phyloP scores from a whole-genome alignment of 805 yeast genomes.

The Candida broadrunensis region DNA sequence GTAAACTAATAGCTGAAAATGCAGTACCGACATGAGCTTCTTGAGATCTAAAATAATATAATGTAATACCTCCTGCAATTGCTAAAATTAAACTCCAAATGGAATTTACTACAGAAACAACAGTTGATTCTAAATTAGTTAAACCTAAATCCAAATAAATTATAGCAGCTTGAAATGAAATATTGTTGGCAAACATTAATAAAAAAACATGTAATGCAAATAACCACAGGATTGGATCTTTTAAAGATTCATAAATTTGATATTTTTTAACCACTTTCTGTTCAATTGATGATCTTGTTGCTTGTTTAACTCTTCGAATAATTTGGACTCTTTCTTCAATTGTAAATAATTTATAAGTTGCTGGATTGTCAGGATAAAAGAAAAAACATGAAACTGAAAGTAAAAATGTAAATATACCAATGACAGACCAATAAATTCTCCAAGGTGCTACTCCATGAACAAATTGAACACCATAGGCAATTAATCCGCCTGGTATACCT shows the following conservation, averaged over 20 bases:
- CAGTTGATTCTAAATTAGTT: conserved; percentile 43
- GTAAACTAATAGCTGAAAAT: conserved; percentile 42
- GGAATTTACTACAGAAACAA: conserved; percentile 53
- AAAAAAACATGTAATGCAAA: conserved; percentile 33
- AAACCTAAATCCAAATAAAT: conserved; percentile 40
- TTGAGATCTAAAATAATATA: conserved; percentile 19
- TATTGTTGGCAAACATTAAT: conserved; percentile 50
- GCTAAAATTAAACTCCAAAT: conserved; percentile 46
- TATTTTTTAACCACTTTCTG: conserved; percentile 44
- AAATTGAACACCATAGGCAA: conserved; percentile 38
- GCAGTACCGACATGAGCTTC: conserved; percentile 36
- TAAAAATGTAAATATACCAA: conserved; percentile 52
- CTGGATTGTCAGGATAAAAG: conserved; percentile 56
- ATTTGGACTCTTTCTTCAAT: conserved; percentile 50
- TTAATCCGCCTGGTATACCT: conserved; percentile 51
- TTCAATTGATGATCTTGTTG: conserved; percentile 31
- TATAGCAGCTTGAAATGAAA: conserved; percentile 51
- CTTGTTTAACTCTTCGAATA: conserved; percentile 34
- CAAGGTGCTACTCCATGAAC: conserved; percentile 1
- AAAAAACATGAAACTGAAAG: conserved; percentile 17
- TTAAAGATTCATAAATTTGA: conserved; percentile 50
- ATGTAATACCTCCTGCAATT: conserved; percentile 31
- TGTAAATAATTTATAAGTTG: conserved; percentile 46
- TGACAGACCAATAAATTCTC: conserved; percentile 24
- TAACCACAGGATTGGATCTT: conserved; percentile 34